phyloP scores from a whole-genome alignment of 164 flowering plant species.

The Aristolochia contorta region DNA sequence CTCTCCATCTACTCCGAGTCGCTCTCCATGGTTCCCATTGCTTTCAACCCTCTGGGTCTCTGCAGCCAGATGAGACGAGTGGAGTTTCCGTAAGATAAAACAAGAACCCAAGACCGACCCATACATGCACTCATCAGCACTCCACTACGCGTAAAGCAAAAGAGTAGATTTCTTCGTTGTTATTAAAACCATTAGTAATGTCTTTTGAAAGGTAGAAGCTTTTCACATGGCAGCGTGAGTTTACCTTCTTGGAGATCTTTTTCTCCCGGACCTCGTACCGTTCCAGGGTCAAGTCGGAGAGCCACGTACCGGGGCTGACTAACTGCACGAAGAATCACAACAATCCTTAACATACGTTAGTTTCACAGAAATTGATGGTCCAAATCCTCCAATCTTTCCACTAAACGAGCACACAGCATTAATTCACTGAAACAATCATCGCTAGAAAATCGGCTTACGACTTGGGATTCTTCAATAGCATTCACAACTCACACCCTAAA shows the following conservation, averaged over 20 bases:
- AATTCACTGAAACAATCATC: too few relatives aligned
- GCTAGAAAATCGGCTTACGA: too few relatives aligned
- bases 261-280: conserved; percentile 92
- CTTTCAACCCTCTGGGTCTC: conserved; percentile 89
- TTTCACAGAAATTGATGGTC: too few relatives aligned
- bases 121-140: too few relatives aligned
- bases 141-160: background rate
- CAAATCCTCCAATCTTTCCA: too few relatives aligned
- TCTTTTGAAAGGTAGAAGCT: too few relatives aligned
- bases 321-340: conserved; percentile 35
- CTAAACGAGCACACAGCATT: too few relatives aligned
- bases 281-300: conserved; percentile 75
- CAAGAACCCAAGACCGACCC: background rate
- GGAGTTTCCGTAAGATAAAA: too few relatives aligned
- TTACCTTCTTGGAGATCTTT: conserved; percentile 80
- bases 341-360: background rate
- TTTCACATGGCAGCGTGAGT: background rate
- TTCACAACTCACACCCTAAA: too few relatives aligned
- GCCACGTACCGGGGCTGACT: conserved; percentile 85
- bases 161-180: too few relatives aligned
- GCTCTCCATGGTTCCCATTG: conserved; percentile 77
- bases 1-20: conserved; percentile 46
- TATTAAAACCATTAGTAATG: too few relatives aligned
- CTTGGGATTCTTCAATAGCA: too few relatives aligned
- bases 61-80: conserved; percentile 21